Base-by-base conservation (phyloP, 2,329 filamentous ascomycete species). In the Cercospora citrullina region DNA sequence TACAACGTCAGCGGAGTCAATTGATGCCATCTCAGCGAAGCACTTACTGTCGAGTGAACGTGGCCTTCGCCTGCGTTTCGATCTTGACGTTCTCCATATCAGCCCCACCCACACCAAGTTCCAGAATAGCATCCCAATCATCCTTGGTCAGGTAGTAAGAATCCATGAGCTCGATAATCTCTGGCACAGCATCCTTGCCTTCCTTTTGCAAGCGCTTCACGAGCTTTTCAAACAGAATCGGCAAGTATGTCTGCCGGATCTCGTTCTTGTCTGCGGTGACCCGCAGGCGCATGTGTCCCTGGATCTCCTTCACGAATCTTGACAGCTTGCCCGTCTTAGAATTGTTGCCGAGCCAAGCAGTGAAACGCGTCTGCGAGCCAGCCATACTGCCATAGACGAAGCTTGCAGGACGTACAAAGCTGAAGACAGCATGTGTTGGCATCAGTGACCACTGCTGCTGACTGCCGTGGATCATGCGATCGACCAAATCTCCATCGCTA, bases 371-470 rank as follows among this genome's bases (percentile, higher is more conserved):
- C 67, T 86, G 82, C 71, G 87, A 85, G 73, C 83, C 83, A 8
- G 81, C 81, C 76, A 96, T 87, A 74, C 90, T 90, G 48, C 95
- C 95, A 61, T 92, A 87, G 10, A 95, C 85, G 76, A 91, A 97
- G 79, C 93, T 97, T 7, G 95, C 90, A 4, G 95, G 95, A 28
- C 92, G 86, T 26, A 99, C 94, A 64, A 96, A 96, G 77, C 94
- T 97, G 82, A 98, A 97, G 45, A 97, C 86, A 28, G 94, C 95
- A 80, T 99, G 95, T 1, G 92, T 91, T 14, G 95, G 95, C 95
- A 99, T 99, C 69, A 99, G 82, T 77, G 92, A 95, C 95, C 95
- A 99, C 70, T 99, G 95, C 78, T 99, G 95, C 77, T 99, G 95
- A 55, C 93, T 92, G 28, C 95, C 95, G 79, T 99, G 95, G 68